Evolutionary conservation across 208 protist genomes (phyloP).

Genomic region (Novymonas esmeraldas): DNA sequence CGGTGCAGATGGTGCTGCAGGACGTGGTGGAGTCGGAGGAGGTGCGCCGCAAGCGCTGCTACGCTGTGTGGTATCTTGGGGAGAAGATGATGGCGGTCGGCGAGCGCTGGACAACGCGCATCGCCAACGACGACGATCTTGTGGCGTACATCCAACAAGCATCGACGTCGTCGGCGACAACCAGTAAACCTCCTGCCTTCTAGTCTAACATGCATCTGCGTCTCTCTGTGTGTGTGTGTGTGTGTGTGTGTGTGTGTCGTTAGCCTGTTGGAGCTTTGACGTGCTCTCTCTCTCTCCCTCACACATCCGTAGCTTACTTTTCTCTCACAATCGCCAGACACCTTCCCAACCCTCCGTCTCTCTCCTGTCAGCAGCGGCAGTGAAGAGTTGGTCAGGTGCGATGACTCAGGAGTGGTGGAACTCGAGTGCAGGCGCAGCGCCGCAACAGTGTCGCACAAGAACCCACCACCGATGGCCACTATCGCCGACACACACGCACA

Average conservation of each 20-base stretch:
- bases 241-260: not conserved
- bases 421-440: too few species aligned
- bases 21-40: constrained; percentile 59
- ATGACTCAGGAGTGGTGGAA: too few species aligned
- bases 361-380: too few species aligned
- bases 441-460: too few species aligned
- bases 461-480: not conserved
- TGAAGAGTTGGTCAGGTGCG: too few species aligned
- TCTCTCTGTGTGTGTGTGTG: not conserved
- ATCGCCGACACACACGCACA: not conserved
- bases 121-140: constrained; percentile 64
- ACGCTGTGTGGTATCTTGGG: constrained; percentile 85
- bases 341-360: not conserved
- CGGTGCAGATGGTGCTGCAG: constrained; percentile 74
- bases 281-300: not conserved
- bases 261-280: not conserved
- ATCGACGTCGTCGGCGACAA: constrained; percentile 63
- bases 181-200: constrained; percentile 55
- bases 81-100: constrained; percentile 77
- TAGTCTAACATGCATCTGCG: too few species aligned
- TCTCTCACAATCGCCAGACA: not conserved
- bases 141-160: constrained; percentile 86
- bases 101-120: constrained; percentile 36
- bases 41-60: constrained; percentile 69
- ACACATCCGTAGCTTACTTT: not conserved